Evolutionary conservation across 2,329 filamentous ascomycete species (phyloP).

Genomic region (Xylaria sp.): DNA sequence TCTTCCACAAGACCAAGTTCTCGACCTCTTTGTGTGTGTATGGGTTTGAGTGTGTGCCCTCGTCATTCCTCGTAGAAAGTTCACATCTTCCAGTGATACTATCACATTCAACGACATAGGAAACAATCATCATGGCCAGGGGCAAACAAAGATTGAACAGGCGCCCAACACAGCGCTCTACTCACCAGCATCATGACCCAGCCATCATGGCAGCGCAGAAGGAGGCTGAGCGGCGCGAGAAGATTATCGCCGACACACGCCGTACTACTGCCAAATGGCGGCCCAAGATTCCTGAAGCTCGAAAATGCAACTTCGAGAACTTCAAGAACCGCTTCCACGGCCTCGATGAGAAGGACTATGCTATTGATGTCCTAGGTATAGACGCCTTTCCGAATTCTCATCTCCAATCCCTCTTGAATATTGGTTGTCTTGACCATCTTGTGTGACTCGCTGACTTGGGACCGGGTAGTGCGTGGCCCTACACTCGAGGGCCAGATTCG

Average conservation of each 20-base stretch:
- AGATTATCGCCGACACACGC: slow-evolving; percentile 52
- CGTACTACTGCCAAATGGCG: slow-evolving; percentile 54
- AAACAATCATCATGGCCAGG: slow-evolving; percentile 30
- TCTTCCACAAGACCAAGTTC: background rate
- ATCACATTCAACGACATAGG: background rate
- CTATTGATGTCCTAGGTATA: slow-evolving; percentile 53
- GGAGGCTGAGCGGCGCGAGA: slow-evolving; percentile 53
- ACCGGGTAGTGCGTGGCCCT: slow-evolving; percentile 45
- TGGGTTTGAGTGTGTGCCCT: background rate
- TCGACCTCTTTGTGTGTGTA: background rate
- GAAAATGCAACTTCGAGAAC: slow-evolving; percentile 56
- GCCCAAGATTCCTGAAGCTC: slow-evolving; percentile 55
- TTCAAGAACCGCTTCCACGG: slow-evolving; percentile 57
- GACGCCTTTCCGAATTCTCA: too few species aligned
- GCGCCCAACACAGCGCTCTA: slow-evolving; percentile 9
- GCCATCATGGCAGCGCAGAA: slow-evolving; percentile 49
- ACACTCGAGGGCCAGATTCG: slow-evolving; percentile 54
- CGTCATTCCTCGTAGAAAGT: background rate
- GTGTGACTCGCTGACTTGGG: slow-evolving; percentile 5
- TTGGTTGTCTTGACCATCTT: background rate
- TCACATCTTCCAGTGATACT: background rate
- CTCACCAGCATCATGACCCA: slow-evolving; percentile 45
- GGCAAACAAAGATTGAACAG: slow-evolving; percentile 21
- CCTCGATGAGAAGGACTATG: slow-evolving; percentile 52
- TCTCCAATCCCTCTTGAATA: background rate